phyloP scores from a whole-genome alignment of 371 early-diverging fungal species.

The Haplosporangium sp. region DNA sequence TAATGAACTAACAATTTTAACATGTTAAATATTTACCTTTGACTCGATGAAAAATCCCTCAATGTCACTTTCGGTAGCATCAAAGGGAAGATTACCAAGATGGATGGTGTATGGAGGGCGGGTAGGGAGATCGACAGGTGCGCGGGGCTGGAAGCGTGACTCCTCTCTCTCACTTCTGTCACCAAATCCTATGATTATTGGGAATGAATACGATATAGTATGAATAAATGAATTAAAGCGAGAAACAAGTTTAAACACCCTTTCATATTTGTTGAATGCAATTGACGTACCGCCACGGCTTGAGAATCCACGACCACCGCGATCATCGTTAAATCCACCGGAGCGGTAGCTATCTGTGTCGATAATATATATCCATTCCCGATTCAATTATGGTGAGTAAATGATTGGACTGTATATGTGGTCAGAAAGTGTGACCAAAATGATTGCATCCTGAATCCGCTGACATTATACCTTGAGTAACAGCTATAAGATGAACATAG shows the following conservation, averaged over 20 bases:
- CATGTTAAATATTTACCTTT: slow-evolving; percentile 58
- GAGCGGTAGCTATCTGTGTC: slow-evolving; percentile 43
- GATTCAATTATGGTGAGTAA: slow-evolving; percentile 18
- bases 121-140: slow-evolving; percentile 82
- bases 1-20: background rate
- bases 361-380: slow-evolving; percentile 7
- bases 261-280: background rate
- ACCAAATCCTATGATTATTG: slow-evolving; percentile 26
- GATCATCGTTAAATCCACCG: slow-evolving; percentile 52
- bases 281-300: slow-evolving; percentile 48
- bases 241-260: too few species aligned
- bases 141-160: slow-evolving; percentile 55
- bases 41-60: slow-evolving; percentile 77
- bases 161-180: slow-evolving; percentile 53
- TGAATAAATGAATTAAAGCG: too few species aligned
- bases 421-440: slow-evolving; percentile 8
- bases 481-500: background rate
- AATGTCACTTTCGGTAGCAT: slow-evolving; percentile 80
- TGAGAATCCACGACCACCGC: slow-evolving; percentile 59
- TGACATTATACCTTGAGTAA: slow-evolving; percentile 2
- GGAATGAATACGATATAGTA: background rate
- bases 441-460: slow-evolving; percentile 1
- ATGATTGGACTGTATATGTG: slow-evolving; percentile 5
- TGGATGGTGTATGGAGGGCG: slow-evolving; percentile 90
- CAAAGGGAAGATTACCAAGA: slow-evolving; percentile 91